Percentiles rank a stretch among this genome's conserved stretches.
Conservation (phyloP, 495 filamentous ascomycete genomes). For the Aspergillus olivimuriae region DNA sequence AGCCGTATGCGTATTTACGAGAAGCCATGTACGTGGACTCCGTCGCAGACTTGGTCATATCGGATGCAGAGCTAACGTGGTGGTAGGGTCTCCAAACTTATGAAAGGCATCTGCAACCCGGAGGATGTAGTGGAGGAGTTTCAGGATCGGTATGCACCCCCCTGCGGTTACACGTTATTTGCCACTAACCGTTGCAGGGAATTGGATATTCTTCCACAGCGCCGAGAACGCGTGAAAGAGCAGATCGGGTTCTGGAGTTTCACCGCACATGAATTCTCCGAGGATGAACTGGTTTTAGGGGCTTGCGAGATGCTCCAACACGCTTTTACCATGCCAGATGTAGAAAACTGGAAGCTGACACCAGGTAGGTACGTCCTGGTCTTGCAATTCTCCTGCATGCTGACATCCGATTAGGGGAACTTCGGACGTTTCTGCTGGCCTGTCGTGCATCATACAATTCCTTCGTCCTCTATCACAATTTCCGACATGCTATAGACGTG, state of each 20-base stretch:
- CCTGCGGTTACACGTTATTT: too few species aligned
- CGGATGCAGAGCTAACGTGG: not conserved
- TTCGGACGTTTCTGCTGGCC: conserved; percentile 75
- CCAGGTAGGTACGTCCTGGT: conserved; percentile 52
- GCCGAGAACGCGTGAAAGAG: conserved; percentile 54
- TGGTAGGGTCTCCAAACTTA: conserved; percentile 77
- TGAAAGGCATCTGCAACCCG: conserved; percentile 83
- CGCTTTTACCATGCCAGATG: conserved; percentile 72
- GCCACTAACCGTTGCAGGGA: too few species aligned
- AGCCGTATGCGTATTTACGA: conserved; percentile 81
- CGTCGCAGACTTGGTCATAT: not conserved
- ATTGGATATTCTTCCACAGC: conserved; percentile 45
- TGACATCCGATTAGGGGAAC: too few species aligned
- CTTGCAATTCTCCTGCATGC: too few species aligned
- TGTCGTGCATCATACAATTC: conserved; percentile 84
- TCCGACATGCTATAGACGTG: conserved; percentile 93
- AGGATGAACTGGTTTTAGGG: conserved; percentile 79
- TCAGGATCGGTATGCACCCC: conserved; percentile 34
- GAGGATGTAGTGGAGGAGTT: conserved; percentile 51
- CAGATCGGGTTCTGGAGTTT: conserved; percentile 82
- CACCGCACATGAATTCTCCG: conserved; percentile 77
- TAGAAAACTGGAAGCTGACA: conserved; percentile 71
- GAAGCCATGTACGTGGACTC: conserved; percentile 57
- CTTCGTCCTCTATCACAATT: conserved; percentile 98
- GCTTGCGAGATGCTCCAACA: conserved; percentile 83